Evolutionary conservation across 441 rosid species (phyloP), one percentile per base, ranked within the genome.

Genomic region (Adansonia grandidieri): DNA sequence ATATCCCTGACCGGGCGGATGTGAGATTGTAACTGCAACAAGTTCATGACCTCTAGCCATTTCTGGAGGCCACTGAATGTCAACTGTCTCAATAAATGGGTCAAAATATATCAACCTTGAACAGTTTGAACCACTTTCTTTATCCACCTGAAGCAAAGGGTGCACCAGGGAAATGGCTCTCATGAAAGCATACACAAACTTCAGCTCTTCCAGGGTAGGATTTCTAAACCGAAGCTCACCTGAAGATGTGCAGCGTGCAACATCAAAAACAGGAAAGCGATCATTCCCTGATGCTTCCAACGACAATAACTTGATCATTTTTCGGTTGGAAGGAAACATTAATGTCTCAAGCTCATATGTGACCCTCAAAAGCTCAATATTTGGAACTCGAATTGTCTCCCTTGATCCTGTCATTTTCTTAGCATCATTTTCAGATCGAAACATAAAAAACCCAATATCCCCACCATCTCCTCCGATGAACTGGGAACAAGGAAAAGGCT

Each of bases 401-500:
- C 89, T 82, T 4, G 90, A 84, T 37, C 88, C 92, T 9, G 86
- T 85, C 92, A 89, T 91, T 70, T 81, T 87, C 87, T 85, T 80
- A 75, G 89, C 92, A 81, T 84, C 89, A 83, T 58, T 82, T 77
- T 84, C 88, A 40, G 90, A 85, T 68, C 87, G 81, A 79, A 87
- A 90, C 89, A 92, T 81, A 61, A 88, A 78, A 67, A 89, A 77
- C 48, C 91, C 89, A 66, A 92, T 82, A 79, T 92, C 92, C 65
- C 97, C 94, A 79, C 94, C 92, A 83, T 89, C 90, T 5, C 90
- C 97, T 56, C 94, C 94, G 45, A 89, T 86, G 82, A 92, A 89
- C 84, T 89, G 95, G 57, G 82, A 88, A 79, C 93, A 91, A 1
- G 87, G 85, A 80, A 91, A 91, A 63, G 86, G 91, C 53, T 87